Conservation (phyloP, 129 eudicot genomes). For the Apium graveolens region DNA sequence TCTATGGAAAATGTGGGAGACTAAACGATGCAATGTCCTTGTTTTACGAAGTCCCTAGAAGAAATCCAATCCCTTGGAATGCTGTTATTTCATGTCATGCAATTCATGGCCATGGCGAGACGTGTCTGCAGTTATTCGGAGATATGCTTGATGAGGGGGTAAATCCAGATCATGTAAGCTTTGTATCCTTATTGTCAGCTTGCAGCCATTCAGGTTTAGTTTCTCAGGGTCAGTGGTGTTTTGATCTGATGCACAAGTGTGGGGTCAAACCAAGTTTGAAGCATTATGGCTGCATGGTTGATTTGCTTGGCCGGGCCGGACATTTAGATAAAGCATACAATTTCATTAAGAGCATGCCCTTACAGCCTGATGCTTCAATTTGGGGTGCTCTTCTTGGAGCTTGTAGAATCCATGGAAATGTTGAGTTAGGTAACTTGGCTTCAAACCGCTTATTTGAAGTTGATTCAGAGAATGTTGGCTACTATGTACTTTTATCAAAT, state of each 20-base stretch:
- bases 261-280: slow-evolving; percentile 57
- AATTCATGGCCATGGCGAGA: slow-evolving; percentile 67
- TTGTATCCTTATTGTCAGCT: slow-evolving; percentile 61
- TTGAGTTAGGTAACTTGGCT: slow-evolving; percentile 63
- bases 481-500: slow-evolving; percentile 72
- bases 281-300: slow-evolving; percentile 90
- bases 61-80: slow-evolving; percentile 71
- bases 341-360: slow-evolving; percentile 61
- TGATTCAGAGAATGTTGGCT: slow-evolving; percentile 62
- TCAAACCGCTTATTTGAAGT: slow-evolving; percentile 53
- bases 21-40: slow-evolving; percentile 59
- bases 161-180: slow-evolving; percentile 60
- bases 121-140: slow-evolving; percentile 43
- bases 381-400: slow-evolving; percentile 98
- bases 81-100: slow-evolving; percentile 70
- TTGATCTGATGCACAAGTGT: slow-evolving; percentile 52
- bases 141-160: slow-evolving; percentile 59
- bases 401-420: slow-evolving; percentile 65
- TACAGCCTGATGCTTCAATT: slow-evolving; percentile 16
- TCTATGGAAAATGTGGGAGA: slow-evolving; percentile 88
- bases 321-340: slow-evolving; percentile 50
- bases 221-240: slow-evolving; percentile 55
- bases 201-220: slow-evolving; percentile 88
- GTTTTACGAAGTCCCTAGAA: slow-evolving; percentile 48
- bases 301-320: slow-evolving; percentile 82